Evolutionary conservation across 2,329 filamentous ascomycete species (phyloP).

Genomic region (Pseudogymnoascus verrucosus): DNA sequence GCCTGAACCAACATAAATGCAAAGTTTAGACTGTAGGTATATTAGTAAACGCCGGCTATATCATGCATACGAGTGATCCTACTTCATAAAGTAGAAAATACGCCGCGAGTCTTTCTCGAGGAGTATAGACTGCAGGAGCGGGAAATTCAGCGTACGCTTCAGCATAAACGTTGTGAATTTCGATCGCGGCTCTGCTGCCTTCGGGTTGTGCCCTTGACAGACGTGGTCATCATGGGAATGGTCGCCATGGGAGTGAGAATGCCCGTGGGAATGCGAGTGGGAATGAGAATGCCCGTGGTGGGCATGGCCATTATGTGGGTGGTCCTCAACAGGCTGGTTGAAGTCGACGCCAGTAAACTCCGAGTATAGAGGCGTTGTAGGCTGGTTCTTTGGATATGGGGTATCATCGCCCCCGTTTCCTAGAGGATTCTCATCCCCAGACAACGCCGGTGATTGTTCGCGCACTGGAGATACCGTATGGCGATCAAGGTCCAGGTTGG

Average conservation of each 20-base stretch:
- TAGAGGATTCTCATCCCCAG: neutral
- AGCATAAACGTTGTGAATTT: constrained; percentile 65
- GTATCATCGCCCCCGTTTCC: neutral
- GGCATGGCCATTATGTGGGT: constrained; percentile 16
- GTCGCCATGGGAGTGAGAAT: constrained; percentile 18
- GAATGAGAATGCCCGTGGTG: constrained; percentile 19
- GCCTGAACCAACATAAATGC: constrained; percentile 91
- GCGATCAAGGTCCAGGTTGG: neutral
- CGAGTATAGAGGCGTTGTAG: neutral
- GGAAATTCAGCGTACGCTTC: constrained; percentile 59
- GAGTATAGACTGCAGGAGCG: constrained; percentile 76
- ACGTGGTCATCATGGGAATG: constrained; percentile 21
- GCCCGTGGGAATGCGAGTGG: constrained; percentile 20
- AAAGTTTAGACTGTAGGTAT: constrained; percentile 67
- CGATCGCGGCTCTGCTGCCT: constrained; percentile 43
- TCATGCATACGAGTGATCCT: constrained; percentile 35
- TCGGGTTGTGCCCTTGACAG: neutral
- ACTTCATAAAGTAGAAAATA: constrained; percentile 94
- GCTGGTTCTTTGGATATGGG: neutral
- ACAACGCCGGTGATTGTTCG: neutral
- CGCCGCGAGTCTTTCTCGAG: constrained; percentile 86
- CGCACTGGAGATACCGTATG: neutral
- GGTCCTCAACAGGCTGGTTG: neutral
- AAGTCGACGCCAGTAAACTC: constrained; percentile 5
- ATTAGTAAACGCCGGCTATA: constrained; percentile 13